Percentiles rank a stretch among this genome's conserved stretches.
Conservation (phyloP, 1,284 basidiomycete genomes). For the Pyrrhoderma lamaoense region DNA sequence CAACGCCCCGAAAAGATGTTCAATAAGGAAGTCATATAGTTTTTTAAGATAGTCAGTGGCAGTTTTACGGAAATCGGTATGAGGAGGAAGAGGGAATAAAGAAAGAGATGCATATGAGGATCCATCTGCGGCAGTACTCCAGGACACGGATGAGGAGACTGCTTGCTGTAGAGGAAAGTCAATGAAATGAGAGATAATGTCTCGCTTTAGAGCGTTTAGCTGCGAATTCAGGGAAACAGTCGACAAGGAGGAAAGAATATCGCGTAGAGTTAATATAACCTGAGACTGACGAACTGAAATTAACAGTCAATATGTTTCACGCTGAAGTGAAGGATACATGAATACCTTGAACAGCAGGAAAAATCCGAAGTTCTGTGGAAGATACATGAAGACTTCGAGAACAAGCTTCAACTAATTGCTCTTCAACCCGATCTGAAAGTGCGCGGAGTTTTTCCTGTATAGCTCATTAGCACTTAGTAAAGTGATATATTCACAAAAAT, state of each 20-base stretch:
- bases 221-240: constrained; percentile 44
- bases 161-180: constrained; percentile 50
- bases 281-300: constrained; percentile 58
- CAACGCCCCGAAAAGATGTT: constrained; percentile 47
- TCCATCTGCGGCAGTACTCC: constrained; percentile 27
- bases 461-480: neutral
- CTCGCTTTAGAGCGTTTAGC: constrained; percentile 55
- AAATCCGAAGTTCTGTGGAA: constrained; percentile 41
- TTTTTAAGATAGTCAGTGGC: constrained; percentile 47
- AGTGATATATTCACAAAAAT: constrained; percentile 13
- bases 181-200: constrained; percentile 53
- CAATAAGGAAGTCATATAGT: constrained; percentile 49
- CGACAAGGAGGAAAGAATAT: constrained; percentile 55
- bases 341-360: constrained; percentile 49
- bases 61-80: constrained; percentile 29
- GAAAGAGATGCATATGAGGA: constrained; percentile 38
- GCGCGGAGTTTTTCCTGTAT: constrained; percentile 47
- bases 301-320: too few species aligned
- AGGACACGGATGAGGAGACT: constrained; percentile 33
- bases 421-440: constrained; percentile 52
- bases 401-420: constrained; percentile 66
- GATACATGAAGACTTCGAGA: constrained; percentile 47
- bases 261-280: constrained; percentile 42
- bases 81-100: constrained; percentile 39
- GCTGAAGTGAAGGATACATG: neutral